Evolutionary conservation across 306 rosid genomes (phyloP), one percentile per base, ranked within the genome.

Genomic region (Prinsepia uniflora): DNA sequence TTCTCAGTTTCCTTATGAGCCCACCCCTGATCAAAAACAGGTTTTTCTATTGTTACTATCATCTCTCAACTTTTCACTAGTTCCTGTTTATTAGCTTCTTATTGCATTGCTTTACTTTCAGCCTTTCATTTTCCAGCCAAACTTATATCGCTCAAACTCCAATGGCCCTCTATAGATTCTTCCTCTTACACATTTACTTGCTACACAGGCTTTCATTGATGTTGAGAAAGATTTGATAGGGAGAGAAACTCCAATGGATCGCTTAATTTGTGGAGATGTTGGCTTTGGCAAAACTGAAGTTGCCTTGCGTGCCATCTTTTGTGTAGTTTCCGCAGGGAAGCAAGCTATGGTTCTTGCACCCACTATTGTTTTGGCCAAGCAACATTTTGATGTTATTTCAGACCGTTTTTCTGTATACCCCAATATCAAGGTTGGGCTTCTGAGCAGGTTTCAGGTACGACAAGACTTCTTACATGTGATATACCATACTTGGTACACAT

Each of bases 241-340:
- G 80, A 80, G 86, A 80, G 92, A 87, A 79, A 90, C 96, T 75
- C 98, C 98, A 14, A 94, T 90, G 97, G 98, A 94, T 85, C 85
- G 96, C 69, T 83, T 94, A 71, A 89, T 94, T 72, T 94, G 98
- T 78, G 97, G 98, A 49, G 98, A 94, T 79, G 98, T 94, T 57
- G 98, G 98, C 68, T 94, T 94, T 83, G 97, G 98, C 68, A 94
- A 94, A 78, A 94, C 98, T 68, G 97, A 94, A 85, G 98, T 90
- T 76, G 98, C 98, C n/a, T 47, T 94, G 61, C 97, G 98, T 78
- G 98, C 97, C 81, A 83, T 90, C 74, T 81, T 79, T 67, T 86
- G 87, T 76, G 96, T 89, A 39, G 86, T 94, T 65, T 82, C 96
- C 24, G 86, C 90, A n/a, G 91, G 90, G 67, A 94, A 94, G 79